Percentiles rank a stretch among this genome's conserved stretches.
These are phyloP conservation scores for Erythrophleum ivorense DNA, from an alignment of 331 rosid genomes.

Conservation along the genomic window DNA sequence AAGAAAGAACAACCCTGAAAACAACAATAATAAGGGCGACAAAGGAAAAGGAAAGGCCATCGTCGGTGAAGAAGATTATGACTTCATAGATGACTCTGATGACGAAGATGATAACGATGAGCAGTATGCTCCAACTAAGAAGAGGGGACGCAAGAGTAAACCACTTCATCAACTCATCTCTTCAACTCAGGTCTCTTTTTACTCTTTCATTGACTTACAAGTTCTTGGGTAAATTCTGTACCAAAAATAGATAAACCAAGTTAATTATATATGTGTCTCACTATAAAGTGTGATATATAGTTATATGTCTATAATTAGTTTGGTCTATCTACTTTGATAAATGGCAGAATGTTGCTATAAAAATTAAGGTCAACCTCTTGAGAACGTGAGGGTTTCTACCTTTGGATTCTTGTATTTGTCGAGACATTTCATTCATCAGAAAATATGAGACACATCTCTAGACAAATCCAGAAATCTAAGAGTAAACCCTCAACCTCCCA, in stretches of 20 bases:
- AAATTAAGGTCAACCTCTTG: too few relatives aligned
- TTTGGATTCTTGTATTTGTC: too few relatives aligned
- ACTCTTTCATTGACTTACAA: background rate
- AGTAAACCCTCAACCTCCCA: background rate
- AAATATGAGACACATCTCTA: too few relatives aligned
- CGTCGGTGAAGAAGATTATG: background rate
- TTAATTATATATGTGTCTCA: too few relatives aligned
- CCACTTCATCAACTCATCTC: slow-evolving; percentile 45
- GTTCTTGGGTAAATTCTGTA: background rate
- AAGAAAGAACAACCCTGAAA: background rate
- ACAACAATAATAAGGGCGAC: background rate
- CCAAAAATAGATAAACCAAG: too few relatives aligned
- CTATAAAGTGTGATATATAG: too few relatives aligned
- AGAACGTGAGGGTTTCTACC: too few relatives aligned
- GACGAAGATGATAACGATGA: background rate
- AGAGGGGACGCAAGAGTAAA: slow-evolving; percentile 39
- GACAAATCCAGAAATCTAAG: background rate
- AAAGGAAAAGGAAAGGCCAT: slow-evolving; percentile 31
- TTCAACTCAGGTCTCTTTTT: slow-evolving; percentile 43
- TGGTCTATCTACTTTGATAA: too few relatives aligned
- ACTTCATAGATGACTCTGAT: background rate
- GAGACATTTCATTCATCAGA: too few relatives aligned
- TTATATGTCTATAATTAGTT: too few relatives aligned
- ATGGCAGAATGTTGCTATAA: too few relatives aligned
- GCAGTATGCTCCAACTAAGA: slow-evolving; percentile 15